Conservation (phyloP, 2,329 filamentous ascomycete genomes). For the Plenodomus tracheiphilus region DNA sequence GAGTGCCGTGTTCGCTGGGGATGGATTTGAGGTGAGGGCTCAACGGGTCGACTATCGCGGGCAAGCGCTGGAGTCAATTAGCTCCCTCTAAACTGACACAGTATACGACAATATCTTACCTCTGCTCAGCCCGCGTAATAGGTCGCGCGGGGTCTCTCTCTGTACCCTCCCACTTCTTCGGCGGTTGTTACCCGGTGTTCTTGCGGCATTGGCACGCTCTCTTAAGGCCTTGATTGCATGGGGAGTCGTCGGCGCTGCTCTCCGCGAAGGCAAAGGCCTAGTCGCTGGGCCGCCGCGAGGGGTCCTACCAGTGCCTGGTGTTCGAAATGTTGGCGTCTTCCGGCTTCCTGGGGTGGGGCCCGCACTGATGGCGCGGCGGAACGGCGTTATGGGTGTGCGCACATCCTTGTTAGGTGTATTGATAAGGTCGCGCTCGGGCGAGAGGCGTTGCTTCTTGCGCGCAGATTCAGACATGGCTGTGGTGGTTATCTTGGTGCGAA, state of each 20-base stretch:
- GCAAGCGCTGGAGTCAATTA: slow-evolving; percentile 50
- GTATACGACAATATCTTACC: slow-evolving; percentile 42
- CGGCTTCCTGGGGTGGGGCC: slow-evolving; percentile 37
- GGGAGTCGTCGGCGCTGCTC: slow-evolving; percentile 56
- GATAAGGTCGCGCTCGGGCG: slow-evolving; percentile 33
- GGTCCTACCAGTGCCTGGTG: slow-evolving; percentile 42
- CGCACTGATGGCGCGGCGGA: slow-evolving; percentile 40
- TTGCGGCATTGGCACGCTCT: slow-evolving; percentile 54
- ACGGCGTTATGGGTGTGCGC: slow-evolving; percentile 36
- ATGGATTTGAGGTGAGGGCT: slow-evolving; percentile 51
- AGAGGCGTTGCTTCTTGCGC: slow-evolving; percentile 40
- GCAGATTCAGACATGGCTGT: slow-evolving; percentile 42
- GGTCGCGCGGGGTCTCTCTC: slow-evolving; percentile 60
- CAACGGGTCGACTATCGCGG: slow-evolving; percentile 50
- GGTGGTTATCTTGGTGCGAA: slow-evolving; percentile 8
- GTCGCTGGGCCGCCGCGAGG: slow-evolving; percentile 39
- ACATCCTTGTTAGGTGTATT: slow-evolving; percentile 27
- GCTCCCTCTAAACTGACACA: slow-evolving; percentile 1
- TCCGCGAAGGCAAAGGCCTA: slow-evolving; percentile 38
- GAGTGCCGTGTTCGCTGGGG: slow-evolving; percentile 31
- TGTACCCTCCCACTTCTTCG: slow-evolving; percentile 54
- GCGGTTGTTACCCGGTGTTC: slow-evolving; percentile 55
- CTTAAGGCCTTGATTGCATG: slow-evolving; percentile 59
- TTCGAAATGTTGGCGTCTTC: slow-evolving; percentile 37
- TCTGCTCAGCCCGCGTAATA: slow-evolving; percentile 57